Base-by-base conservation (phyloP, 2,329 filamentous ascomycete species). In the Claviceps lovelessii region DNA sequence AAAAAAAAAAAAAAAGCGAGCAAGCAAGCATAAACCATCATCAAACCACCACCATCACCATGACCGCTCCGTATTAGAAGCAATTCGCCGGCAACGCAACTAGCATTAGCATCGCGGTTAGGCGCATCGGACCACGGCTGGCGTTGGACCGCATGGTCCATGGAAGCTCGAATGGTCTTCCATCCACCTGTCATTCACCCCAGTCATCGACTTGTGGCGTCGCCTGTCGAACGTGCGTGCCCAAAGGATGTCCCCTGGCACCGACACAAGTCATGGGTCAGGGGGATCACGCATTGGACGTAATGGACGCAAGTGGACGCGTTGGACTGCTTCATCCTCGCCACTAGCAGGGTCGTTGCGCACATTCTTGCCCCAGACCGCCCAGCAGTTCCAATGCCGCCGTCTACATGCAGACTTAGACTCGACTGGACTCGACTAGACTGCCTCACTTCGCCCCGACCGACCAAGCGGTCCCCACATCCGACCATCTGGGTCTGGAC, bases 151-250 rank as follows among this genome's bases (percentile, higher is more conserved):
- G 50, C 47, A 50, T 47, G 54, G 39, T 48, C 51, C 39, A 17
- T 53, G 17, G 45, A 53, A 53, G 6, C n/a, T 41, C 46, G 6
- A 52, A 49, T 52, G 17, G 50, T 10, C 54, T 44, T 55, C 44
- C 45, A 42, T n/a, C 19, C 31, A 37, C 19, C 35, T 41, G 33
- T 50, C 48, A 31, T 17, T 39, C 39, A 33, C n/a, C 37, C 45
- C 28, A 45, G 28, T 39, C 11, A 19, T 50, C 37, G 45, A 50
- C 51, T 48, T 48, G 54, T 50, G 54, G 54, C 54, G 54, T 46
- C 39, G 51, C 37, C 10, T 39, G 45, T 15, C 23, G 46, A 51
- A 51, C 23, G 23, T 42, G 28, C 23, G 23, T 42, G 28, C 49
- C 28, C 49, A n/a, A 29, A 44, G 52, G 17, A 42, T 19, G 29